Percentiles rank a stretch among this genome's conserved stretches.
Evolutionary conservation across 73 alveolate species (phyloP).

Genomic region (Stentor roeselii): DNA sequence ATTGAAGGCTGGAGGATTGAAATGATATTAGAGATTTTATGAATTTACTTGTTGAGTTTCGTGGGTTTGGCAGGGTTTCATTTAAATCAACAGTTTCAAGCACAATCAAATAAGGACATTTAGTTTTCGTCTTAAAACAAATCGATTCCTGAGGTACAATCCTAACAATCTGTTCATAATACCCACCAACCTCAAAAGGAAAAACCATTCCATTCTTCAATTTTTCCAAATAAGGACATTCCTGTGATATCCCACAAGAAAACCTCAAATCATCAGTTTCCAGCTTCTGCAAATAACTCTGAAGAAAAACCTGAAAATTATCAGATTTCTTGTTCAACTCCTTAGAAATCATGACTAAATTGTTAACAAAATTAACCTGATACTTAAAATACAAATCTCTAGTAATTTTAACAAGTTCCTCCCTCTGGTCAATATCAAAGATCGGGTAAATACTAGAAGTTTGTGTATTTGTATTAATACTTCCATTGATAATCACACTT

Average conservation of each 20-base stretch:
- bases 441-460: no score
- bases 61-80: constrained; percentile 16
- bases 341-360: not conserved
- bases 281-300: not conserved
- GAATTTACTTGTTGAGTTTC: not conserved
- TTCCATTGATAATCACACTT: not conserved
- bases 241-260: not conserved
- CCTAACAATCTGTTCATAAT: constrained; percentile 10
- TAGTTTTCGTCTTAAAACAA: constrained; percentile 11
- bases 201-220: constrained; percentile 19
- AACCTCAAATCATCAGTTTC: not conserved
- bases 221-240: not conserved
- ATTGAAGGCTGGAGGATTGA: constrained; percentile 4
- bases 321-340: not conserved
- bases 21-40: not conserved
- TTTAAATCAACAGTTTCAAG: constrained; percentile 11
- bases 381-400: not conserved
- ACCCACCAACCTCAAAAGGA: constrained; percentile 17
- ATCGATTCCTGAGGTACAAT: not conserved
- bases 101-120: constrained; percentile 2
- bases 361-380: not conserved
- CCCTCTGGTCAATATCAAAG: no score
- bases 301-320: not conserved
- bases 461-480: no score
- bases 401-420: no score